Evolutionary conservation across 2,329 filamentous ascomycete species (phyloP), one percentile per base, ranked within the genome.

Genomic region (Lecanicillium sp.): DNA sequence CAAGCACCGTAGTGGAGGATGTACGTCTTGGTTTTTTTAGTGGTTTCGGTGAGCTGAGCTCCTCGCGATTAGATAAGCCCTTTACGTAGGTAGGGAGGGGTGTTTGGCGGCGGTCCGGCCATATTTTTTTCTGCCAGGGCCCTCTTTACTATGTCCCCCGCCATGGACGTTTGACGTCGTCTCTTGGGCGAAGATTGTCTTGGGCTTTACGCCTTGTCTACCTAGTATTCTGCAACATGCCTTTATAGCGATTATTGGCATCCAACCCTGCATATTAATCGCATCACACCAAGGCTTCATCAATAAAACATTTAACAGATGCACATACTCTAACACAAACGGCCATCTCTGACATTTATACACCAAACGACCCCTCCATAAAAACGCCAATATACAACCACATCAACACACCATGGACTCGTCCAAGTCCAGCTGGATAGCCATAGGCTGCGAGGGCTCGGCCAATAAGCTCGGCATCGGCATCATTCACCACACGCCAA

Each of bases 401-500:
- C 32, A n/a, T n/a, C n/a, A n/a, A n/a, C 41, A 15, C 20, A 59
- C 56, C 40, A 61, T 62, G 56, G 49, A 56, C 36, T 46, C 49
- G 23, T 49, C 60, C 55, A 60, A 67, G 60, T 51, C 61, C 52
- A 57, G 70, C 49, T 74, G 74, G 60, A 73, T 80, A 54, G 74
- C 78, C 57, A 68, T 82, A 54, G 78, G 78, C 55, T 78, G 75
- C 63, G 93, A 98, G 74, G 91, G 93, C 66, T 95, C 89, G 49
- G 93, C 93, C 68, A 98, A 98, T 76, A 98, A 98, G 70, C 82
- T 98, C 44, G 93, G 91, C 56, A 85, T 97, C 50, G 93, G 93
- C 61, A 75, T 98, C 50, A 95, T 98, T 65, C 79, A 82, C 20
- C 93, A 97, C 72, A 75, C 82, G 49, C 68, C 58, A 63, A 68